Percentiles rank a stretch among this genome's conserved stretches.
These are phyloP conservation scores for Potentilla sterilis DNA, from an alignment of 306 rosid species.

Conservation along the genomic window DNA sequence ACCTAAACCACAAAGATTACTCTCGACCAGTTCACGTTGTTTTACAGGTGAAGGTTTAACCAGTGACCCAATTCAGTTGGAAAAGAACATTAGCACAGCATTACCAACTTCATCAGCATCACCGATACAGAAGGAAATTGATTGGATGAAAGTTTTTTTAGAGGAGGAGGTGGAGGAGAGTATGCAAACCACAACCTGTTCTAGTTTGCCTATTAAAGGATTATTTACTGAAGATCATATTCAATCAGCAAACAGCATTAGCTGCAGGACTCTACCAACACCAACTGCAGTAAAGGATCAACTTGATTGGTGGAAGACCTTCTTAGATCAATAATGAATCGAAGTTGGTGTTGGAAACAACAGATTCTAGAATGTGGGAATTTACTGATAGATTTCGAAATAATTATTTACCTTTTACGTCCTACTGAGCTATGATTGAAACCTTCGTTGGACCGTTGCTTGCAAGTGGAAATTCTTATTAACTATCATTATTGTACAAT, in stretches of 20 bases:
- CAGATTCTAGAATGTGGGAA: too few relatives aligned
- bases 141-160: slow-evolving; percentile 12
- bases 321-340: neutral
- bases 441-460: too few relatives aligned
- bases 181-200: neutral
- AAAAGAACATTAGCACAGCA: neutral
- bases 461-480: too few relatives aligned
- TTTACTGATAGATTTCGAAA: too few relatives aligned
- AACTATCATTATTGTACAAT: too few relatives aligned
- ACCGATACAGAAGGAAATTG: neutral
- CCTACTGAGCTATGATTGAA: too few relatives aligned
- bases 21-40: slow-evolving; percentile 4
- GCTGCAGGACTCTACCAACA: neutral
- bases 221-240: neutral
- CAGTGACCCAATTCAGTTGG: neutral
- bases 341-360: neutral
- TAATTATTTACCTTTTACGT: too few relatives aligned
- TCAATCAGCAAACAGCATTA: neutral
- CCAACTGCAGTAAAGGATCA: neutral
- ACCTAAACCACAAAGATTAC: slow-evolving; percentile 26
- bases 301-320: neutral
- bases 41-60: neutral
- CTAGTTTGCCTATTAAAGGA: neutral
- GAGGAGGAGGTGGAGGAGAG: slow-evolving; percentile 2
- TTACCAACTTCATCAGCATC: neutral